Base-by-base conservation (phyloP, 768 basidiomycete genomes). In the Kwoniella sp. region DNA sequence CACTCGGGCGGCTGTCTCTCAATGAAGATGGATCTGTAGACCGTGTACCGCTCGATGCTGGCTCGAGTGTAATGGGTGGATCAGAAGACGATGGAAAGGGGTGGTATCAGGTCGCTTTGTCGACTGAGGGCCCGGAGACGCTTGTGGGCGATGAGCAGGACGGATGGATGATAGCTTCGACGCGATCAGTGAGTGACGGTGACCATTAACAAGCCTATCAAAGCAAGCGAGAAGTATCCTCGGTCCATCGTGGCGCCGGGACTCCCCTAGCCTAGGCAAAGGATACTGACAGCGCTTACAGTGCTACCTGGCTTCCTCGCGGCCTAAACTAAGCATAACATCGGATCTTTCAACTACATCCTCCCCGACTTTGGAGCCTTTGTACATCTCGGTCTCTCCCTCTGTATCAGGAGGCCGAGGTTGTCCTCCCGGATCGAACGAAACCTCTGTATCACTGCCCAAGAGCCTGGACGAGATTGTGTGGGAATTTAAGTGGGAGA, bases 41-140 rank as follows among this genome's bases (percentile, higher is more conserved):
- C 33, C 33, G 7, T 33, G 5, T 33, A 13, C 33, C 33, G 33
- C 5, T 33, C 33, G 33, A 13, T 6, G 33, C 33, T 33, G 33
- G 33, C 33, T 33, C 33, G 5, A 13, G 33, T 33, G 13, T 5
- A 5, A 33, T 13, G 33, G 5, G 7, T 6, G 33, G 33, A 33
- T 5, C 7, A 33, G 33, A 33, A 5, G 33, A 33, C 33, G 33
- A 33, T 33, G 67, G 57, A 26, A 61, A 62, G 27, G 68, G 68
- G 12, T 73, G 71, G 71, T 73, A 73, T 64, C 71, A 73, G 56
- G 50, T 73, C n/a, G 65, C 55, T 50, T 12, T 73, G 49, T 57
- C 53, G 15, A 21, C 37, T 8, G 64, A 56, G 29, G 60, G 44
- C 25, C 17, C 29, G 21, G 33, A 33, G 5, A 33, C 33, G 33